Conservation (phyloP, 2,329 filamentous ascomycete genomes). For the Xylaria sp. region DNA sequence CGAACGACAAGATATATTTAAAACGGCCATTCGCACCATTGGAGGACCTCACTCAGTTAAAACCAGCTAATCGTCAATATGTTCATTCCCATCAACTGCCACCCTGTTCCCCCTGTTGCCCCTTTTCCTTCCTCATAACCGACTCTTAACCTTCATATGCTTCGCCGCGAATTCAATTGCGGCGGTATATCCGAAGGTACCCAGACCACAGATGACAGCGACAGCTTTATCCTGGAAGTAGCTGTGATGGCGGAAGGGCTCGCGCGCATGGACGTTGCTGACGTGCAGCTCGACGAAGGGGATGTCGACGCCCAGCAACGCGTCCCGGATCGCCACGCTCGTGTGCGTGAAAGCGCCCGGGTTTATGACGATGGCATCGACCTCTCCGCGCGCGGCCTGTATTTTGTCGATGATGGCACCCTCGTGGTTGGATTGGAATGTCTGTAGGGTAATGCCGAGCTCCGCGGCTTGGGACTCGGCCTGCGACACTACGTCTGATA, state of each 20-base stretch:
- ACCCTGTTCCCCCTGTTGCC: too few relatives aligned
- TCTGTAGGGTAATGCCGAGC: conserved; percentile 61
- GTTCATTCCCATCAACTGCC: background rate
- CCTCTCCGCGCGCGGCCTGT: conserved; percentile 67
- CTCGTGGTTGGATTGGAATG: conserved; percentile 83
- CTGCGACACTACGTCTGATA: conserved; percentile 67
- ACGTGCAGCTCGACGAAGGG: conserved; percentile 85
- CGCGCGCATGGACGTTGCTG: conserved; percentile 77
- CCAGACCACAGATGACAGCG: conserved; percentile 77
- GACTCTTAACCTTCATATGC: conserved; percentile 57
- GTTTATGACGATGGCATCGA: conserved; percentile 79
- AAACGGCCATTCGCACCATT: background rate
- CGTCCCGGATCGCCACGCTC: conserved; percentile 79
- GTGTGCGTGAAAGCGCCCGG: conserved; percentile 81
- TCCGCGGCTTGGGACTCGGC: conserved; percentile 61
- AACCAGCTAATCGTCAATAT: background rate
- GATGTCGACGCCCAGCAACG: conserved; percentile 73
- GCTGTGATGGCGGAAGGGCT: conserved; percentile 75
- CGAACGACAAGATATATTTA: background rate
- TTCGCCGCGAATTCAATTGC: conserved; percentile 66
- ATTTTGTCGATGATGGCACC: conserved; percentile 79
- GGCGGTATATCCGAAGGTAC: conserved; percentile 69
- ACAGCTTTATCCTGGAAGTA: conserved; percentile 81
- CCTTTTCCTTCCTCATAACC: conserved; percentile 28
- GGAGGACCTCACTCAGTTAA: background rate